Percentiles rank a stretch among this genome's conserved stretches.
phyloP scores from a whole-genome alignment of 805 yeast species.

The Hermanozyma aechmeae region DNA sequence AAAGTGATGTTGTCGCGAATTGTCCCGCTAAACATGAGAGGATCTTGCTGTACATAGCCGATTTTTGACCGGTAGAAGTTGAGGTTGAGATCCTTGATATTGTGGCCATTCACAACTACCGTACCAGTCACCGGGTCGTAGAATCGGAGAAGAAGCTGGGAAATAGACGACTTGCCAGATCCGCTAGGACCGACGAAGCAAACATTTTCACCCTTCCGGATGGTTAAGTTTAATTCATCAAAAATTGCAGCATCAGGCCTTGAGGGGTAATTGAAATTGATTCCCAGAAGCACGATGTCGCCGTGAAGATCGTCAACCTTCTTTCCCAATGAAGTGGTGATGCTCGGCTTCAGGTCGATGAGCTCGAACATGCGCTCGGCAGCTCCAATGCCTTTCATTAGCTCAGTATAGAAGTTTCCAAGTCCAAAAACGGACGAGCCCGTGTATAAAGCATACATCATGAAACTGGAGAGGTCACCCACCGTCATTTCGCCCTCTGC shows the following conservation, averaged over 20 bases:
- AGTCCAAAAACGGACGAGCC: constrained; percentile 89
- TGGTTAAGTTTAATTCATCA: constrained; percentile 45
- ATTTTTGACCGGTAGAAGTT: constrained; percentile 63
- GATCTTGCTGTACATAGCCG: constrained; percentile 94
- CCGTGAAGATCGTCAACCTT: constrained; percentile 37
- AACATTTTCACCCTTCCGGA: constrained; percentile 75
- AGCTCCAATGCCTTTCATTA: constrained; percentile 97
- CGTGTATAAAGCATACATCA: constrained; percentile 92
- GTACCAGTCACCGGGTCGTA: constrained; percentile 70
- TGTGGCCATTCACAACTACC: constrained; percentile 54
- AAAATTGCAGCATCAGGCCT: constrained; percentile 67
- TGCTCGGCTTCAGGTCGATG: constrained; percentile 65
- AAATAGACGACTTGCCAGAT: constrained; percentile 86
- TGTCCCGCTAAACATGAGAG: constrained; percentile 79
- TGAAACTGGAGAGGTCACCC: constrained; percentile 85
- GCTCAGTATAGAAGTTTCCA: constrained; percentile 83
- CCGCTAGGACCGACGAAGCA: constrained; percentile 98
- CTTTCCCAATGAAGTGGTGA: constrained; percentile 57
- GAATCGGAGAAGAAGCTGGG: constrained; percentile 70
- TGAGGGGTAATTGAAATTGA: constrained; percentile 76
- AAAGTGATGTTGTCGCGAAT: constrained; percentile 76
- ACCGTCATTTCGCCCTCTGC: constrained; percentile 64
- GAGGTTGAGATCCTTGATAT: constrained; percentile 56
- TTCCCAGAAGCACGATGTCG: constrained; percentile 51
- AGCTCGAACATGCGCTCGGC: constrained; percentile 86